Evolutionary conservation across 2,329 filamentous ascomycete species (phyloP).

Genomic region (Clarireedia paspali): DNA sequence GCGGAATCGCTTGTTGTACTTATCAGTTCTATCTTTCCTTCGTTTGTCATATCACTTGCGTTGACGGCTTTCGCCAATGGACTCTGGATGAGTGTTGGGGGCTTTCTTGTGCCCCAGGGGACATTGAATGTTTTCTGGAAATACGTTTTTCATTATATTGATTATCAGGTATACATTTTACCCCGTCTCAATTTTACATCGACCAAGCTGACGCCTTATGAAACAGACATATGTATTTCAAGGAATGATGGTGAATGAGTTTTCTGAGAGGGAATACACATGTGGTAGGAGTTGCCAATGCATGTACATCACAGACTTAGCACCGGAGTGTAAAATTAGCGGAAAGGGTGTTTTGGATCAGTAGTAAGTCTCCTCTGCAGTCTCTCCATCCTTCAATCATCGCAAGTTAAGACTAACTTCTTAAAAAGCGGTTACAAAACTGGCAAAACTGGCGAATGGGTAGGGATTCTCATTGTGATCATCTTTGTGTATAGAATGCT

Average conservation of each 20-base stretch:
- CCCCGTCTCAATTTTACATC: background rate
- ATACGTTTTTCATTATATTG: constrained; percentile 83
- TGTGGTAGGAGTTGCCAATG: constrained; percentile 49
- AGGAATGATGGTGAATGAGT: constrained; percentile 92
- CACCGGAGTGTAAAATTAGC: constrained; percentile 58
- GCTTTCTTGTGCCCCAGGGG: constrained; percentile 68
- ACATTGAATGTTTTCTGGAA: constrained; percentile 77
- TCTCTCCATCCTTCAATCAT: background rate
- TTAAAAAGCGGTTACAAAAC: constrained; percentile 47
- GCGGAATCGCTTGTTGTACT: constrained; percentile 79
- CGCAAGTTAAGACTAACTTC: background rate
- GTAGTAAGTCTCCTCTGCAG: constrained; percentile 35
- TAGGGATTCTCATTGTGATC: constrained; percentile 72
- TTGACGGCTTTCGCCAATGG: constrained; percentile 81
- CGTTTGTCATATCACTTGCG: constrained; percentile 73
- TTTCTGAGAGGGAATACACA: constrained; percentile 53
- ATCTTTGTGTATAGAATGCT: constrained; percentile 65
- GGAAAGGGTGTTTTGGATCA: constrained; percentile 61
- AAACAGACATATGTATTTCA: constrained; percentile 71
- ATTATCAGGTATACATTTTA: constrained; percentile 55
- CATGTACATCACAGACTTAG: constrained; percentile 60
- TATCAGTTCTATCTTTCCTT: constrained; percentile 63
- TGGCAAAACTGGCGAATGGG: constrained; percentile 57
- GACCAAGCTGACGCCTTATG: background rate
- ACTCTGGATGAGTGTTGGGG: constrained; percentile 80